phyloP scores from a whole-genome alignment of 2,329 filamentous ascomycete genomes.

The Epichloe baconii region DNA sequence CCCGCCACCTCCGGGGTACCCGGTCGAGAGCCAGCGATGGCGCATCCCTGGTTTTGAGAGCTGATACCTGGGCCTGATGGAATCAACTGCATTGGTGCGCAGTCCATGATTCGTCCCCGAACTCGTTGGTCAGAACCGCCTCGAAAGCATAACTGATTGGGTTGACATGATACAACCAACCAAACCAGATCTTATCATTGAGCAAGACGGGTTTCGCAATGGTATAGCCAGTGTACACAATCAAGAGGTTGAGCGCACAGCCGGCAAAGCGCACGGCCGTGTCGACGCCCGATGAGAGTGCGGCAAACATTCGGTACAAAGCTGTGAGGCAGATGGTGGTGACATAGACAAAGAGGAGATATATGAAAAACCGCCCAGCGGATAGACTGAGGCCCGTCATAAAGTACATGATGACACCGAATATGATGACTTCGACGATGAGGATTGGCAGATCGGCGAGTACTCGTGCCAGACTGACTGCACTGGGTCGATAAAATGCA shows the following conservation, averaged over 20 bases:
- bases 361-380: constrained; percentile 32
- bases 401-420: constrained; percentile 30
- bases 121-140: constrained; percentile 54
- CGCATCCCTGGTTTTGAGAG: constrained; percentile 36
- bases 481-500: constrained; percentile 25
- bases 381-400: constrained; percentile 28
- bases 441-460: constrained; percentile 32
- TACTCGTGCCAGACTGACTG: constrained; percentile 22
- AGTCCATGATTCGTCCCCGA: constrained; percentile 33
- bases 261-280: constrained; percentile 27
- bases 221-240: constrained; percentile 36
- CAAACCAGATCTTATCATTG: constrained; percentile 45
- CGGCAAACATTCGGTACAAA: constrained; percentile 34
- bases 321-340: constrained; percentile 52
- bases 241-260: constrained; percentile 38
- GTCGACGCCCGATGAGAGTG: constrained; percentile 3
- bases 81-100: constrained; percentile 30
- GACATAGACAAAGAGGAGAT: constrained; percentile 32
- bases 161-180: constrained; percentile 56
- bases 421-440: constrained; percentile 21
- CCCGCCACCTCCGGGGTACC: constrained; percentile 31
- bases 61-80: constrained; percentile 28
- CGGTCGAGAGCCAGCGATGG: constrained; percentile 31
- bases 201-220: constrained; percentile 36
- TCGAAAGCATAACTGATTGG: constrained; percentile 56